Evolutionary conservation across 805 yeast species (phyloP), one percentile per base, ranked within the genome.

Genomic region (Millerozyma miso): DNA sequence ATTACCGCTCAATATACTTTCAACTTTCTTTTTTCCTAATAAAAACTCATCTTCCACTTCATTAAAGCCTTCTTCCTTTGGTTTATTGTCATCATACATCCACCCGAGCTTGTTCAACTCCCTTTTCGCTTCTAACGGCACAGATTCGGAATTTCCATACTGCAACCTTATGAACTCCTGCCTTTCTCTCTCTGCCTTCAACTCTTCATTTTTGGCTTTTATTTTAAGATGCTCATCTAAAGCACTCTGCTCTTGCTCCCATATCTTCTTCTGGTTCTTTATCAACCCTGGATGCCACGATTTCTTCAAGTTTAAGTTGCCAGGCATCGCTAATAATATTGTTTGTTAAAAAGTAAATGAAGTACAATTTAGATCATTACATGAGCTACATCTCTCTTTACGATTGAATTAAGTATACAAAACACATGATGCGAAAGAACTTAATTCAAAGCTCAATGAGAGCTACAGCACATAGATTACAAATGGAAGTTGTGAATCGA

Each of bases 231-330:
- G 76, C 54, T 87, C 95, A n/a, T 76, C 76, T 4, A 88, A 65
- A 6, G 85, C 81, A 33, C 83, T 83, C 56, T 87, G 89, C 56
- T 93, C 97, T 41, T 71, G 73, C 50, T 80, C 74, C 91, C 95
- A 85, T 31, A 91, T 90, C 55, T 83, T 85, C 50, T 82, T 83
- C 63, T 83, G 88, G 70, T 91, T 91, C 59, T 84, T 86, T 58
- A 86, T 69, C 39, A 88, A 71, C 37, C 85, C 90, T 2, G 99
- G 97, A 62, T 91, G 88, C 99, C 98, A 91, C 47, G 98, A 91
- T 60, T 91, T 91, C 67, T 91, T 85, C 43, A 90, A 63, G 59
- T 91, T 91, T 48, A 91, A 73, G 61, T 90, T 96, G 4, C 89
- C 87, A 1, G 89, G 86, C 59, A 69, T 69, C n/a, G 13, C 42